Evolutionary conservation across 2,329 filamentous ascomycete species (phyloP).

Genomic region (Colletotrichum sp.): DNA sequence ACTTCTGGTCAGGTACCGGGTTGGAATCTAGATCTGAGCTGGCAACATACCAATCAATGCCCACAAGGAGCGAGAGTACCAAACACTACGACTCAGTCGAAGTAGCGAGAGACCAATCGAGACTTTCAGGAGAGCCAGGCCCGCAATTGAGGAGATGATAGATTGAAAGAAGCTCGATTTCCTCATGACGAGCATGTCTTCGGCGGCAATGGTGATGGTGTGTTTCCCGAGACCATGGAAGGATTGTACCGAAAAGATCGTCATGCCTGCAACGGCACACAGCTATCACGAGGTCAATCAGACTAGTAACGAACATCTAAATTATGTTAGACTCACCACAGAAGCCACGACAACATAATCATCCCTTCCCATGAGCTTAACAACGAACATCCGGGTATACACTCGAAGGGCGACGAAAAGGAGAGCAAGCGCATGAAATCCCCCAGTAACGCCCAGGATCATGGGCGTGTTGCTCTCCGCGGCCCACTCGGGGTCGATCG

Average conservation of each 20-base stretch:
- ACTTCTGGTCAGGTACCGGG: background rate
- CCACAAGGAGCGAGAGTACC: constrained; percentile 30
- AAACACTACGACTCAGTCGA: constrained; percentile 24
- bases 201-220: constrained; percentile 34
- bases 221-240: constrained; percentile 53
- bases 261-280: constrained; percentile 30
- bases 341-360: constrained; percentile 30
- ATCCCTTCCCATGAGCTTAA: constrained; percentile 29
- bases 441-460: constrained; percentile 26
- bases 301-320: background rate
- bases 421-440: constrained; percentile 28
- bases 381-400: constrained; percentile 24
- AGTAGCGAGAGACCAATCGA: constrained; percentile 27
- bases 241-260: constrained; percentile 45
- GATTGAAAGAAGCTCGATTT: constrained; percentile 51
- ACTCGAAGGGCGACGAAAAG: constrained; percentile 17
- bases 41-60: constrained; percentile 20
- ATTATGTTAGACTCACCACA: constrained; percentile 23
- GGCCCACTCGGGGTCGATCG: constrained; percentile 24
- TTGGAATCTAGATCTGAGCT: too few species aligned
- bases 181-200: constrained; percentile 38
- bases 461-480: constrained; percentile 28
- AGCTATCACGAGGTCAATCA: constrained; percentile 23
- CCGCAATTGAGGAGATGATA: constrained; percentile 43
- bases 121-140: constrained; percentile 24